Conservation (phyloP, 768 basidiomycete species). For the Hygrocybe coccinea region DNA sequence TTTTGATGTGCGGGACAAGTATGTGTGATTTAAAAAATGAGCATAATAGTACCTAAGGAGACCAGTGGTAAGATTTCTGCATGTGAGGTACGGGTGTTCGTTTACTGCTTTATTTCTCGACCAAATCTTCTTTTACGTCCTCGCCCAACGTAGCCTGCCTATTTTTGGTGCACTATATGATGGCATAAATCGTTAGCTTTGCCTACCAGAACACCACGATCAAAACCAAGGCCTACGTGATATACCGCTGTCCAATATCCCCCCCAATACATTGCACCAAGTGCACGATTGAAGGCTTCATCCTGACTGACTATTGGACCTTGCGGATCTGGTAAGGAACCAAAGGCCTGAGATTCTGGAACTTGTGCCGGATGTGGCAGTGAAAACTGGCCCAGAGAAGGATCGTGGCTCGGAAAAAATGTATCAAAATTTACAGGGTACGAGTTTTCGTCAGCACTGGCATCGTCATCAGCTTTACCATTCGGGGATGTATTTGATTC, state of each 20-base stretch:
- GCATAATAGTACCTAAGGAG: no score
- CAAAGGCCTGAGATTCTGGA: constrained; percentile 21
- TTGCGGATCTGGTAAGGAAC: constrained; percentile 28
- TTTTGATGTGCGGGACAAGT: no score
- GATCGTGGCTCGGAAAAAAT: constrained; percentile 65
- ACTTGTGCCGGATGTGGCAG: constrained; percentile 12
- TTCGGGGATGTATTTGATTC: not conserved
- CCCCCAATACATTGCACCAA: constrained; percentile 80
- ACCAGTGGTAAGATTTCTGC: no score
- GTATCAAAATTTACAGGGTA: constrained; percentile 64
- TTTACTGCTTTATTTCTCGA: no score
- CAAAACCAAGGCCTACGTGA: constrained; percentile 46
- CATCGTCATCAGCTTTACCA: constrained; percentile 6
- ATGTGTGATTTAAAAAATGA: no score
- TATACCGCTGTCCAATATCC: constrained; percentile 88
- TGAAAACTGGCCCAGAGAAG: constrained; percentile 43
- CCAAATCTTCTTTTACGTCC: no score
- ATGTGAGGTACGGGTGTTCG: no score
- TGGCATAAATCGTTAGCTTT: no score
- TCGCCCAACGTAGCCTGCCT: no score
- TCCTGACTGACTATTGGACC: constrained; percentile 52
- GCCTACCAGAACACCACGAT: not conserved
- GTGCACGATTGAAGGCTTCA: constrained; percentile 70
- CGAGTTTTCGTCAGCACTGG: constrained; percentile 44
- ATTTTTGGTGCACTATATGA: no score